A percentile compares a stretch with the other conserved stretches of the same genome.
These are phyloP conservation scores for Neofusicoccum cordaticola DNA, from an alignment of 2,329 filamentous ascomycete genomes.

Conservation along the genomic window DNA sequence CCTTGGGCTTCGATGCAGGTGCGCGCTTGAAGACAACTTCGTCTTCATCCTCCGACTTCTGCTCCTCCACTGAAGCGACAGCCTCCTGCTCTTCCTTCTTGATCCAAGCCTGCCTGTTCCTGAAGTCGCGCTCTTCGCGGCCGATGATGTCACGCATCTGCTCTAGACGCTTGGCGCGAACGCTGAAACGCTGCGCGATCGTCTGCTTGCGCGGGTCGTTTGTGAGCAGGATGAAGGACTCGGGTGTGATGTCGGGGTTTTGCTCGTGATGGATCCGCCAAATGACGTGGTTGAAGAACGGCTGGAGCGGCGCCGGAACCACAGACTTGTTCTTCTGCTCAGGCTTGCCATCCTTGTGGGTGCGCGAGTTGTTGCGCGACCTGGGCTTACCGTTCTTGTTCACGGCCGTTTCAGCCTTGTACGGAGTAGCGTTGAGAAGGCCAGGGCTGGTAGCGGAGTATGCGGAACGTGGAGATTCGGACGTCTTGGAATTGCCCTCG, in stretches of 20 bases:
- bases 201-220: constrained; percentile 47
- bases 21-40: constrained; percentile 34
- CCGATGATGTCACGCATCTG: constrained; percentile 49
- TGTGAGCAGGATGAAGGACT: constrained; percentile 52
- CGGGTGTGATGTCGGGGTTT: constrained; percentile 47
- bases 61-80: neutral
- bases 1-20: constrained; percentile 21
- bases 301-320: constrained; percentile 42
- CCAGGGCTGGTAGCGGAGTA: constrained; percentile 33
- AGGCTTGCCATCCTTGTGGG: neutral
- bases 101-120: constrained; percentile 37
- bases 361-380: constrained; percentile 4
- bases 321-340: constrained; percentile 28
- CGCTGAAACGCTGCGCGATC: constrained; percentile 50
- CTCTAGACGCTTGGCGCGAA: constrained; percentile 49
- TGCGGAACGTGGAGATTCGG: constrained; percentile 39
- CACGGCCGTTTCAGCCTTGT: constrained; percentile 23
- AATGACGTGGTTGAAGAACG: constrained; percentile 51
- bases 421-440: constrained; percentile 31
- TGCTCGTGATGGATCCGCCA: constrained; percentile 52
- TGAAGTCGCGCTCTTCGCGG: constrained; percentile 49
- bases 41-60: constrained; percentile 34
- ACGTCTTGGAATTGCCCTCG: constrained; percentile 39
- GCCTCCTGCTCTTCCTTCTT: constrained; percentile 35
- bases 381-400: neutral